These are phyloP conservation scores for Thalia dealbata DNA, from an alignment of 176 grass and related monocot species.

Conservation along the genomic window DNA sequence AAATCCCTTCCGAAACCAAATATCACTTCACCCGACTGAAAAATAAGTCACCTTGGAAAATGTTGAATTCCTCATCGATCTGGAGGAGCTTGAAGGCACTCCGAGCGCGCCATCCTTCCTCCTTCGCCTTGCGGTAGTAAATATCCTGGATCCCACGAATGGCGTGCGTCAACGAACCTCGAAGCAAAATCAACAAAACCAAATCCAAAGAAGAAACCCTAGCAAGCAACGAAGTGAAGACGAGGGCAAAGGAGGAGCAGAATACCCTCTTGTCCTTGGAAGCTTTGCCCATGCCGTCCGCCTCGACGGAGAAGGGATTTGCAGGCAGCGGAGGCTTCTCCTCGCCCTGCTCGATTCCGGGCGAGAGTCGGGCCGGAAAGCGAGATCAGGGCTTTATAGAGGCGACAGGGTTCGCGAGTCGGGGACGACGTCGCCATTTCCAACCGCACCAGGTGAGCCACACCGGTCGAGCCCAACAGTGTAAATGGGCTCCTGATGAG, in stretches of 20 bases:
- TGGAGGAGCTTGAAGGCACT: constrained; percentile 92
- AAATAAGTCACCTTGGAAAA: constrained; percentile 37
- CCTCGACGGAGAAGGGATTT: background rate
- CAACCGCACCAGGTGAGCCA: no score
- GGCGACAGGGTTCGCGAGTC: constrained; percentile 39
- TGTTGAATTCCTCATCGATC: constrained; percentile 84
- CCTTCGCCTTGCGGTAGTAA: constrained; percentile 85
- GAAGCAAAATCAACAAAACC: background rate
- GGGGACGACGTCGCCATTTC: no score
- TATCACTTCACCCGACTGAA: no score
- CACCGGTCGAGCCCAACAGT: no score
- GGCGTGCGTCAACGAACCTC: background rate
- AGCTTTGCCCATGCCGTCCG: constrained; percentile 43
- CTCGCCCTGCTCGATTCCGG: background rate
- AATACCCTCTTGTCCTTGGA: constrained; percentile 71
- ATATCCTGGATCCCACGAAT: constrained; percentile 35
- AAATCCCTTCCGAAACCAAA: background rate
- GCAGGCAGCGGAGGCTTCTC: background rate
- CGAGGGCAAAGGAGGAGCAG: background rate
- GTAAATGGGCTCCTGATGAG: no score
- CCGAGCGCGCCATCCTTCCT: constrained; percentile 73
- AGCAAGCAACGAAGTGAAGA: background rate
- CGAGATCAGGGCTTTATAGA: constrained; percentile 32
- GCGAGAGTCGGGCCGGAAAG: background rate
- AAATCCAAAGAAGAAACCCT: background rate